Percentiles rank a stretch among this genome's conserved stretches.
These are phyloP conservation scores for Lactarius evosmus DNA, from an alignment of 768 basidiomycete species.

Conservation along the genomic window DNA sequence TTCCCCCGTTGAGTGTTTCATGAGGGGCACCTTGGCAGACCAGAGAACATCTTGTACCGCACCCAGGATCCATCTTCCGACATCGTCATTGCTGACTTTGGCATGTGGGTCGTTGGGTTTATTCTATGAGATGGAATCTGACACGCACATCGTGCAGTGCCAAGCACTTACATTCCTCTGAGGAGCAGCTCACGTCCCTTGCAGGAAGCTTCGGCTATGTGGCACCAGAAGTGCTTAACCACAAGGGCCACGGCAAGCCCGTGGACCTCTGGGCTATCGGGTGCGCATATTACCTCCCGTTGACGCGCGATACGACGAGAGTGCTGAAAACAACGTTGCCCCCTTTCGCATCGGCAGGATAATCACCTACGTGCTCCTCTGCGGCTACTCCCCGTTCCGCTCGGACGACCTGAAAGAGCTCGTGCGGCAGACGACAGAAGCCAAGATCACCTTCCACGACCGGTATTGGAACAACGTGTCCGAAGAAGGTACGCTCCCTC, in stretches of 20 bases:
- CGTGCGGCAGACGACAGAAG: conserved; percentile 79
- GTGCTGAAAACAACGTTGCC: background rate
- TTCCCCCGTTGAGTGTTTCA: background rate
- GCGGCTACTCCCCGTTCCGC: conserved; percentile 94
- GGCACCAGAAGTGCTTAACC: conserved; percentile 83
- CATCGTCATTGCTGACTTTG: conserved; percentile 95
- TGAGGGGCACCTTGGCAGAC: conserved; percentile 45
- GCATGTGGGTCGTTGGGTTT: conserved; percentile 61
- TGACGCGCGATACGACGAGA: background rate
- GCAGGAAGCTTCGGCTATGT: conserved; percentile 88
- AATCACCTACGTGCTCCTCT: conserved; percentile 92
- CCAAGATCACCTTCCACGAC: conserved; percentile 87
- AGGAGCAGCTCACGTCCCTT: conserved; percentile 65
- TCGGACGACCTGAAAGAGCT: conserved; percentile 74
- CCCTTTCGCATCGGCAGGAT: conserved; percentile 50
- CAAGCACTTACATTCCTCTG: conserved; percentile 71
- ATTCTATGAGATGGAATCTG: background rate
- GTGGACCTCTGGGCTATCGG: conserved; percentile 95
- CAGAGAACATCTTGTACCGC: conserved; percentile 94
- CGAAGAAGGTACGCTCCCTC: conserved; percentile 53
- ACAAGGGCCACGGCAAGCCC: conserved; percentile 83
- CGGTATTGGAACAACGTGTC: conserved; percentile 93
- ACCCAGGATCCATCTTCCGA: conserved; percentile 73
- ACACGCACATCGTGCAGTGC: conserved; percentile 46
- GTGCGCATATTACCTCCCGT: conserved; percentile 41